phyloP scores from a whole-genome alignment of 1,284 basidiomycete genomes.

The Polyporus tsugae region DNA sequence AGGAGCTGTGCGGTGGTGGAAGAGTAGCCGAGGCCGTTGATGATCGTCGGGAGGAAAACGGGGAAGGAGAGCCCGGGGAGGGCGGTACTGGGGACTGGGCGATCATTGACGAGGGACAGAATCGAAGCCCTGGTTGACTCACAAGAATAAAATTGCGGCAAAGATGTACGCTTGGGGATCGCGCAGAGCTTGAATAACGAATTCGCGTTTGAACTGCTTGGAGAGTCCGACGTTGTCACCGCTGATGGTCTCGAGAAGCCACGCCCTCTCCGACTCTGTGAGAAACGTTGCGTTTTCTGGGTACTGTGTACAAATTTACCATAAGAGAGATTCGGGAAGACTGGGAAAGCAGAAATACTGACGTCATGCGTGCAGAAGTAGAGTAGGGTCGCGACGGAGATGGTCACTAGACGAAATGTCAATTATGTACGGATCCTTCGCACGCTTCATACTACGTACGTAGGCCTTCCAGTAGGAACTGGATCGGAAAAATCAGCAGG shows the following conservation, averaged over 20 bases:
- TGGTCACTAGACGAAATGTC: constrained; percentile 4
- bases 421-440: not conserved
- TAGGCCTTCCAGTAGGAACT: constrained; percentile 16
- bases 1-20: constrained; percentile 38
- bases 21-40: constrained; percentile 41
- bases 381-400: not conserved
- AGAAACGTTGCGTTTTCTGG: constrained; percentile 36
- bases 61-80: constrained; percentile 27
- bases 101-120: not conserved
- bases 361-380: constrained; percentile 20
- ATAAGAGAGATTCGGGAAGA: not conserved
- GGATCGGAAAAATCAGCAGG: not conserved
- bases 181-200: constrained; percentile 35
- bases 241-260: constrained; percentile 43
- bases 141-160: constrained; percentile 27
- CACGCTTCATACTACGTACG: not conserved
- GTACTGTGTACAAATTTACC: not conserved
- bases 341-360: not conserved
- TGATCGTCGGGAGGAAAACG: constrained; percentile 41
- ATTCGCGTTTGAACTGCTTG: constrained; percentile 37
- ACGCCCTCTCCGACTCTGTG: constrained; percentile 39
- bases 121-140: constrained; percentile 39
- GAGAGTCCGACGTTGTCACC: constrained; percentile 30
- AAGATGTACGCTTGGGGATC: constrained; percentile 54
- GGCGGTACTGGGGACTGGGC: constrained; percentile 50